Percentiles rank a stretch among this genome's conserved stretches.
Conservation (phyloP, 1,139 yeast species). For the Blastobotrys serpentis region DNA sequence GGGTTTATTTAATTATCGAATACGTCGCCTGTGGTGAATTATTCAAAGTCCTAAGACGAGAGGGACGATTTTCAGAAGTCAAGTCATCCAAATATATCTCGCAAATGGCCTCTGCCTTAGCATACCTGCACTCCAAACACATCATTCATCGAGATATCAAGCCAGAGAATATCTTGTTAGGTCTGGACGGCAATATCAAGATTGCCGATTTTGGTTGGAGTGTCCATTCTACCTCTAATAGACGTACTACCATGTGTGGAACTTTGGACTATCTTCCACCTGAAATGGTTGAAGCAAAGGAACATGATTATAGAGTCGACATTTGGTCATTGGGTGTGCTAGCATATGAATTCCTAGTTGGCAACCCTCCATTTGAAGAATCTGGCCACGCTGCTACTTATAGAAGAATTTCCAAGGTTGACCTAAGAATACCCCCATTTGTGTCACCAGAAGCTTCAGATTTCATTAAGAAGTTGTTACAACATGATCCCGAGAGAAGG, state of each 20-base stretch:
- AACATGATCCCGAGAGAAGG: constrained; percentile 68
- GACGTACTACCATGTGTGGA: constrained; percentile 87
- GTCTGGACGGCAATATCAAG: constrained; percentile 69
- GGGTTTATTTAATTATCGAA: constrained; percentile 82
- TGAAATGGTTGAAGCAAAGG: constrained; percentile 84
- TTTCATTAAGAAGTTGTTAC: constrained; percentile 59
- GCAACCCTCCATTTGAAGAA: constrained; percentile 88
- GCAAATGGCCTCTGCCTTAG: constrained; percentile 79
- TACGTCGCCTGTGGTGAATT: constrained; percentile 86
- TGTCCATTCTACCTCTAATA: constrained; percentile 55
- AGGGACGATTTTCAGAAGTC: constrained; percentile 66
- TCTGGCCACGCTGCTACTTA: constrained; percentile 71
- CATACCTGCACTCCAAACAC: constrained; percentile 71
- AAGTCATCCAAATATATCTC: constrained; percentile 72
- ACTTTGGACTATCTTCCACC: constrained; percentile 94
- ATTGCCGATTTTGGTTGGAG: constrained; percentile 98
- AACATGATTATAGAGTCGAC: constrained; percentile 78
- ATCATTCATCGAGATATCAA: constrained; percentile 90
- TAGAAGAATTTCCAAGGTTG: constrained; percentile 73
- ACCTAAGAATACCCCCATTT: constrained; percentile 66
- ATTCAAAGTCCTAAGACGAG: constrained; percentile 64
- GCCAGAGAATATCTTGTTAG: constrained; percentile 83
- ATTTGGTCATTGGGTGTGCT: constrained; percentile 92
- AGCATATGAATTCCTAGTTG: constrained; percentile 82
- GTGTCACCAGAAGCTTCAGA: constrained; percentile 76